Percentiles rank a stretch among this genome's conserved stretches.
These are phyloP conservation scores for Chondrus crispus DNA, from an alignment of 23 red algal species.

Conservation along the genomic window DNA sequence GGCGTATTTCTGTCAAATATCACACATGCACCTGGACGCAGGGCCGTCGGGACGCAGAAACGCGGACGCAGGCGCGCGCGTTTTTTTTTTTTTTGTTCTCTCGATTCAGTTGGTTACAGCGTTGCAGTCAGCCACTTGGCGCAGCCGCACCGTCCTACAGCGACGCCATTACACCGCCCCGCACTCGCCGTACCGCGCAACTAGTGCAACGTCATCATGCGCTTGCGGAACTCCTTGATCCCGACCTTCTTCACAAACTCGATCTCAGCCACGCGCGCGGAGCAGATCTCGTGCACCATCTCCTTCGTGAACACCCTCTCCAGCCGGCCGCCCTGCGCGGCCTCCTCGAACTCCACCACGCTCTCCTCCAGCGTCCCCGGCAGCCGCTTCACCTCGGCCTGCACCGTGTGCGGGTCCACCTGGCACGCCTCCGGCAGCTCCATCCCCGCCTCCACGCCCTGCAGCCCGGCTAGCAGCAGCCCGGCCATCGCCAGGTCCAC, in stretches of 20 bases:
- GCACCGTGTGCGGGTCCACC: slow-evolving; percentile 6
- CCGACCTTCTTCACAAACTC: not conserved
- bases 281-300: slow-evolving; percentile 7
- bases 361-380: slow-evolving; percentile 5
- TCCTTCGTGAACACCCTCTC: not conserved
- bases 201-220: slow-evolving; percentile 29
- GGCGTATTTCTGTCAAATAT: no score
- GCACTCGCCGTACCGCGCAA: no score
- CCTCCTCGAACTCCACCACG: slow-evolving; percentile 23
- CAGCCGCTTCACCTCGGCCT: not conserved
- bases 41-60: no score
- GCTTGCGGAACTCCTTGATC: not conserved
- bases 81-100: no score
- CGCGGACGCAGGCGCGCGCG: no score
- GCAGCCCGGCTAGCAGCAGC: slow-evolving; percentile 14
- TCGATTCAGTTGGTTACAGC: no score
- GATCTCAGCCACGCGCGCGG: not conserved
- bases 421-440: slow-evolving; percentile 20
- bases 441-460: not conserved
- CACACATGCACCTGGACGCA: no score
- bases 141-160: no score
- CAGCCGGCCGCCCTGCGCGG: not conserved
- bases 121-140: no score
- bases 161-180: no score
- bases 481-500: slow-evolving; percentile 28